These are phyloP conservation scores for Ophiostoma triangulosporum DNA, from an alignment of 2,329 filamentous ascomycete species.

Conservation along the genomic window DNA sequence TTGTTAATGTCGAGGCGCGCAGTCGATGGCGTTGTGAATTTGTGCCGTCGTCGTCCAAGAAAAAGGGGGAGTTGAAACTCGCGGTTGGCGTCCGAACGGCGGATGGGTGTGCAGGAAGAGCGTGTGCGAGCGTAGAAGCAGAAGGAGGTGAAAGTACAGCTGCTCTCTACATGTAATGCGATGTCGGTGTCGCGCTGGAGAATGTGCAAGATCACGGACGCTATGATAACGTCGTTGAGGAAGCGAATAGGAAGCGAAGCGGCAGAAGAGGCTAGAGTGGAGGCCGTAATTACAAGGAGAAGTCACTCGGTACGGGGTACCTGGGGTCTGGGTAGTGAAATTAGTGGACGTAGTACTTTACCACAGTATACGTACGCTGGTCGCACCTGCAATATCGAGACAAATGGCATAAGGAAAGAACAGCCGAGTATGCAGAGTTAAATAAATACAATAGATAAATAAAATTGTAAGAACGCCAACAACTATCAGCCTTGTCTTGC, in stretches of 20 bases:
- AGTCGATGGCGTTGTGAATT: too few species aligned
- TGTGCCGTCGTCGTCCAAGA: too few species aligned
- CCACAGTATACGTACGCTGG: background rate
- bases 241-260: background rate
- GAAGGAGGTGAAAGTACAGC: too few species aligned
- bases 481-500: too few species aligned
- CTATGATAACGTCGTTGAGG: constrained; percentile 6
- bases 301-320: background rate
- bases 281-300: background rate
- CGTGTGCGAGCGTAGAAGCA: background rate
- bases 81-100: too few species aligned
- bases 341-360: background rate
- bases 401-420: background rate
- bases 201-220: background rate
- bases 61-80: too few species aligned
- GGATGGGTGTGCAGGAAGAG: too few species aligned
- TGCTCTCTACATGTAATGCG: too few species aligned
- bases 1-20: background rate
- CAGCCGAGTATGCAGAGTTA: background rate
- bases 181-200: background rate
- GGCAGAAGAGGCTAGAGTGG: background rate
- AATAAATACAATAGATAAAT: too few species aligned
- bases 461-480: too few species aligned
- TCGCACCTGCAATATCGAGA: background rate
- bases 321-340: background rate